Conservation (phyloP, 2,329 filamentous ascomycete species). For the Colletotrichum lini region DNA sequence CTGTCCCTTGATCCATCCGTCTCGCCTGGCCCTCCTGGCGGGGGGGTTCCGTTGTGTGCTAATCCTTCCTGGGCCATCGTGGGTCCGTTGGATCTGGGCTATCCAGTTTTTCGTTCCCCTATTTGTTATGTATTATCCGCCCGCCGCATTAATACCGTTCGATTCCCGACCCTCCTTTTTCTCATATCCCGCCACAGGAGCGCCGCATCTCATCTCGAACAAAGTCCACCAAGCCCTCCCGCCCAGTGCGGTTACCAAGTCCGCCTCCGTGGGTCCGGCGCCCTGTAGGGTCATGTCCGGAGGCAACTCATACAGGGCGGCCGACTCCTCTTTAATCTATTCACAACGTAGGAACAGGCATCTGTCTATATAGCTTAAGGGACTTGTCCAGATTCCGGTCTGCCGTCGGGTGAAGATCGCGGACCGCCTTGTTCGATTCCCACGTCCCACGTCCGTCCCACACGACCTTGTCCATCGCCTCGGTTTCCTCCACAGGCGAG, state of each 20-base stretch:
- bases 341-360: constrained; percentile 23
- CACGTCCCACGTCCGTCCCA: background rate
- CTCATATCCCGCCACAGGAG: background rate
- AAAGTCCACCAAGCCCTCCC: background rate
- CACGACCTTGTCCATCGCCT: background rate
- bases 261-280: constrained; percentile 15
- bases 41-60: background rate
- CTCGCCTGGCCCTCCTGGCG: background rate
- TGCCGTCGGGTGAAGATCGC: background rate
- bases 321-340: constrained; percentile 26
- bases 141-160: constrained; percentile 12
- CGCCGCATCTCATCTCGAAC: background rate
- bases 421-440: constrained; percentile 2
- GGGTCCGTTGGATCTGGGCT: constrained; percentile 8
- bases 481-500: background rate
- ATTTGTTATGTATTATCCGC: background rate
- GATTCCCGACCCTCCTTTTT: constrained; percentile 2
- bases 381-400: background rate
- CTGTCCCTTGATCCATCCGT: background rate
- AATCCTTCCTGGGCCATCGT: background rate
- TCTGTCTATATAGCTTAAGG: constrained; percentile 32
- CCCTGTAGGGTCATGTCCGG: constrained; percentile 8
- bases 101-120: background rate
- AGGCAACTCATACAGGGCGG: constrained; percentile 5
- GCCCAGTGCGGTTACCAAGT: constrained; percentile 17